Evolutionary conservation across 2,329 filamentous ascomycete species (phyloP), one percentile per base, ranked within the genome.

Genomic region (Neonectria sp.): DNA sequence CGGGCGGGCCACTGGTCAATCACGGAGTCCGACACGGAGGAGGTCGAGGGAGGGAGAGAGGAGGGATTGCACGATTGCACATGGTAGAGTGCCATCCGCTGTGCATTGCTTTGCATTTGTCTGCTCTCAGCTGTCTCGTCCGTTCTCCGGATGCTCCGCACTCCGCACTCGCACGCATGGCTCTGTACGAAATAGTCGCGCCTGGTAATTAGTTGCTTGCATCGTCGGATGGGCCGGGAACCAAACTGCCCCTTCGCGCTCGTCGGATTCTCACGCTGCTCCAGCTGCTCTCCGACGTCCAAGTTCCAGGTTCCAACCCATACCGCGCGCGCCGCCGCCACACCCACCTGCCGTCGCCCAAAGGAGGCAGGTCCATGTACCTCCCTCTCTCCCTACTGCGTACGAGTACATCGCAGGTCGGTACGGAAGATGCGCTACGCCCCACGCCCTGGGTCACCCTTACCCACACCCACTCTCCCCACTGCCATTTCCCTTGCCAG

Each of bases 401-500:
- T 55, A 13, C 17, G 56, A 21, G 27, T 33, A 27, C 60, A 21
- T 43, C 43, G 52, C 60, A 31, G 49, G 37, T 49, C 48, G 62
- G 55, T 59, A 46, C 64, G 33, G 55, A 43, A 60, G 63, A 57
- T 61, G 58, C 53, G 43, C 53, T 66, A 60, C 51, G 73, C 64
- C 72, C 73, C 73, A 75, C 73, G 69, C 71, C 72, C 69, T 63
- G 55, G 68, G 67, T 27, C 49, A 61, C 58, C 63, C 58, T 55
- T 66, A 45, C 63, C 35, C 58, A 66, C 71, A 74, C 68, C 65
- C 70, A 68, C 56, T 60, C 70, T 70, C 65, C 71, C 73, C 74
- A 76, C 71, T 74, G 71, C 74, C 71, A 73, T 75, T 75, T 76
- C 72, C 74, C 73, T 69, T 73, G 73, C 55, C 65, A 74, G 63